These are phyloP conservation scores for Kazachstania bromeliacearum DNA, from an alignment of 805 yeast species.

Conservation along the genomic window DNA sequence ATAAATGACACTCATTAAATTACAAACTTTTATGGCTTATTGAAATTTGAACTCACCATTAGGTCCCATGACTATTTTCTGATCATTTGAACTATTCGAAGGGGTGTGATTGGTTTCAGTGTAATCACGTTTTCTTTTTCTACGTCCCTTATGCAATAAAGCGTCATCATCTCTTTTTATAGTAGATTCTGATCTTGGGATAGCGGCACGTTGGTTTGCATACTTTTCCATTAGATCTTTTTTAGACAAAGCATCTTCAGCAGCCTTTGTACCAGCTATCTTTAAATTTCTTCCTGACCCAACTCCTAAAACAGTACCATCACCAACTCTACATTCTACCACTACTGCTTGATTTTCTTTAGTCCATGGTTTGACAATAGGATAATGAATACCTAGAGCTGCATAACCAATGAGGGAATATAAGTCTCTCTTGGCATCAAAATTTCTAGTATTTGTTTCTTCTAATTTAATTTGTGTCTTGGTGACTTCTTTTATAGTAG, in stretches of 20 bases:
- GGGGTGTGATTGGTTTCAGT: background rate
- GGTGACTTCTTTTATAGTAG: slow-evolving; percentile 29
- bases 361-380: slow-evolving; percentile 32
- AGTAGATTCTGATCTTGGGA: slow-evolving; percentile 35
- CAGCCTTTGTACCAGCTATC: slow-evolving; percentile 79
- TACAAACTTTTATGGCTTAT: too few relatives aligned
- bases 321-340: slow-evolving; percentile 59
- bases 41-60: slow-evolving; percentile 9
- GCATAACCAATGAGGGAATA: slow-evolving; percentile 78
- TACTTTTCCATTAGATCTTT: slow-evolving; percentile 53
- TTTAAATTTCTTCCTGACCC: slow-evolving; percentile 65
- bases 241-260: slow-evolving; percentile 64
- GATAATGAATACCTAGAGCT: slow-evolving; percentile 50
- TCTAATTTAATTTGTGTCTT: slow-evolving; percentile 20
- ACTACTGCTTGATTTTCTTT: slow-evolving; percentile 35
- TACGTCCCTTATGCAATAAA: background rate
- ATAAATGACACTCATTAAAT: too few relatives aligned
- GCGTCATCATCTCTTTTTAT: slow-evolving; percentile 8
- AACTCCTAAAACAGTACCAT: slow-evolving; percentile 52
- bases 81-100: background rate
- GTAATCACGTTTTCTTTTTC: too few relatives aligned
- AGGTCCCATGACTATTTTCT: slow-evolving; percentile 4
- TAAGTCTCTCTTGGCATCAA: slow-evolving; percentile 66
- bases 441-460: slow-evolving; percentile 34
- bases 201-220: slow-evolving; percentile 44